Evolutionary conservation across 495 filamentous ascomycete genomes (phyloP), one percentile per base, ranked within the genome.

Genomic region (Amniculicola lignicola): DNA sequence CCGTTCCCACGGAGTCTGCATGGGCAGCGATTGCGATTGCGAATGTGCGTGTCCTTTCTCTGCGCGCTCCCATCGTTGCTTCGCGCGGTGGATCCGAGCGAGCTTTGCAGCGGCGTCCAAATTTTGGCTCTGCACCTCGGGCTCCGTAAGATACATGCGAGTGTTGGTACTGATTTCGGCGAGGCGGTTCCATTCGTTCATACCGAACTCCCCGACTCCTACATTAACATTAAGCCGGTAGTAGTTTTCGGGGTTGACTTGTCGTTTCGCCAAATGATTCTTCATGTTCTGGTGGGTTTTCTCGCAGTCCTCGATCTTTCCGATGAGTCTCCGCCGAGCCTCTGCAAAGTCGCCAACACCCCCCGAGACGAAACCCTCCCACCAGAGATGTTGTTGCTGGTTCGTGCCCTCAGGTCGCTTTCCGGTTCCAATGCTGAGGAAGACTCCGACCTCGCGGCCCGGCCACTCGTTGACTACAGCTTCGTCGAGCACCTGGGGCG

Each of bases 181-280:
- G 12, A 98, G 75, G 3, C 93, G 82, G 66, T 89, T 82, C 92
- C 93, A 98, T 66, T 97, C 93, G 67, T 97, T 97, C 89, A 98
- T 95, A 42, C 88, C 92, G 67, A 96, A 96, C 65, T 98, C 94
- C 36, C 93, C 93, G 19, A 98, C 94, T 0, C 93, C 94, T 4
- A 96, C 87, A 65, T 97, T 92, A 21, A 96, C 93, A 57, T 98
- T 98, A 22, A 96, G 77, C n/a, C 93, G 87, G 70, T 90, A 95
- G 77, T 98, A 98, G 69, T 95, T 90, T 50, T 96, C 90, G 41
- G 83, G 80, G 58, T 83, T 87, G 45, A 96, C 88, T 18, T 86
- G 81, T 24, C 88, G 82, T 68, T 86, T 86, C 11, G 81, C 75
- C 18, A 97, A 77, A 46, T 87, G 80, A 19, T 91, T 87, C 27